A percentile compares a stretch with the other conserved stretches of the same genome.
phyloP scores from a whole-genome alignment of 129 eudicot species.

The Mikania micrantha region DNA sequence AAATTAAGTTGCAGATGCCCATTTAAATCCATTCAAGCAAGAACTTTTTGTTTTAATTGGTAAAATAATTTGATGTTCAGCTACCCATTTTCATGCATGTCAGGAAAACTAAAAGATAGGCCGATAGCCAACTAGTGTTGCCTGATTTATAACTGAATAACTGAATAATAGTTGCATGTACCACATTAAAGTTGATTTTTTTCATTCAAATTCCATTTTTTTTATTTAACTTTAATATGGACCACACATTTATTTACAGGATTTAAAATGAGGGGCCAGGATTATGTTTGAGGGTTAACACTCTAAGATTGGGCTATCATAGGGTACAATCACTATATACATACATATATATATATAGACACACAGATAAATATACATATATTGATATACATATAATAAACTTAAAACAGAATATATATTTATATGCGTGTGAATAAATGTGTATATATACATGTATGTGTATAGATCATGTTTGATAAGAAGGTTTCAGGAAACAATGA shows the following conservation, averaged over 20 bases:
- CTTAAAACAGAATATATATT: background rate
- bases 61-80: background rate
- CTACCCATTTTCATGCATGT: background rate
- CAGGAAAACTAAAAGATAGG: constrained; percentile 2
- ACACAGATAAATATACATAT: too few species aligned
- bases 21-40: background rate
- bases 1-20: background rate
- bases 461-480: background rate
- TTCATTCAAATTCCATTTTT: too few species aligned
- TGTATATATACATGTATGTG: background rate
- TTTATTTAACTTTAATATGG: too few species aligned
- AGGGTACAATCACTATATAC: too few species aligned
- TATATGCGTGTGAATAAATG: too few species aligned
- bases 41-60: background rate
- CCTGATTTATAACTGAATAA: background rate
- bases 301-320: too few species aligned
- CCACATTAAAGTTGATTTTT: too few species aligned
- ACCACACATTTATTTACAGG: too few species aligned
- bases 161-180: too few species aligned
- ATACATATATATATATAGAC: too few species aligned
- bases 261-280: too few species aligned
- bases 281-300: too few species aligned
- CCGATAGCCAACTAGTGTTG: background rate
- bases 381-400: background rate
- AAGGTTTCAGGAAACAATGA: constrained; percentile 25